These are phyloP conservation scores for Schrenkiella parvula DNA, from an alignment of 345 rosid species.

Conservation along the genomic window DNA sequence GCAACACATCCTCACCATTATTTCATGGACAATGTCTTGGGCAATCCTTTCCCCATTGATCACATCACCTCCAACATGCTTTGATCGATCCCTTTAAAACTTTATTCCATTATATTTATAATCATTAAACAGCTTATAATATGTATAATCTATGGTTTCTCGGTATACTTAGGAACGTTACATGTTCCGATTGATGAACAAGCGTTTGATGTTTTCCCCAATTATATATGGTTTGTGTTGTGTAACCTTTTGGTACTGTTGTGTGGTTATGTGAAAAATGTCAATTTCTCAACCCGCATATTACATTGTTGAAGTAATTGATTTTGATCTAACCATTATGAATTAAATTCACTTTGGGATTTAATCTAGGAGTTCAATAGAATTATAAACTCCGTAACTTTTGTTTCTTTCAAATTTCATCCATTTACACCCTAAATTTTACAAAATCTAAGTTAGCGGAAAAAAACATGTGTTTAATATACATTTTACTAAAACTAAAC, in stretches of 20 bases:
- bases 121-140: conserved; percentile 23
- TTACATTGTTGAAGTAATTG: background rate
- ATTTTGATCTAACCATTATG: background rate
- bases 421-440: too few relatives aligned
- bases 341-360: background rate
- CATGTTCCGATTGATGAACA: conserved; percentile 29
- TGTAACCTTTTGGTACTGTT: conserved; percentile 13
- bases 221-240: conserved; percentile 13
- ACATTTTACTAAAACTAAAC: too few relatives aligned
- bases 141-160: conserved; percentile 30
- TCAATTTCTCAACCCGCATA: background rate
- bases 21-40: conserved; percentile 69
- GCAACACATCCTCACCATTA: conserved; percentile 67
- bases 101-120: conserved; percentile 18
- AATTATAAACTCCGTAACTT: too few relatives aligned
- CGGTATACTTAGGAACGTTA: conserved; percentile 30
- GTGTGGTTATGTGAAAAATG: background rate
- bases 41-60: conserved; percentile 81
- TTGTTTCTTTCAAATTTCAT: too few relatives aligned
- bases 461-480: too few relatives aligned
- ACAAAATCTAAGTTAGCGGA: too few relatives aligned
- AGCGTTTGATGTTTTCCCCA: background rate
- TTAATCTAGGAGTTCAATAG: too few relatives aligned
- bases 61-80: conserved; percentile 48
- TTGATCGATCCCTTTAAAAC: conserved; percentile 25